Evolutionary conservation across 441 rosid species (phyloP).

Genomic region (Pelargonium citronellum): DNA sequence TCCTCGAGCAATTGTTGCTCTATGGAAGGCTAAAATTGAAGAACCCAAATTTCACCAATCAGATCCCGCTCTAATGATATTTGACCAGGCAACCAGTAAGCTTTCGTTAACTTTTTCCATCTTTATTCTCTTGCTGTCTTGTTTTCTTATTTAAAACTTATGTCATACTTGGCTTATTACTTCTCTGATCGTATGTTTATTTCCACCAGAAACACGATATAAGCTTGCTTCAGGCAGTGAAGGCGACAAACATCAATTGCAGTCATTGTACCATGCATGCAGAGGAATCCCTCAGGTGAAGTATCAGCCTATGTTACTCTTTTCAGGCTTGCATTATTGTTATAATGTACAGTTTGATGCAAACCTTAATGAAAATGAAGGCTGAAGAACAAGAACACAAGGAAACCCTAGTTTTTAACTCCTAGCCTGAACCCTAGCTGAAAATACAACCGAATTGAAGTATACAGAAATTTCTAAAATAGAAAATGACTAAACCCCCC

Average conservation of each 20-base stretch:
- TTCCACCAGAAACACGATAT: slow-evolving; percentile 34
- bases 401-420: too few relatives aligned
- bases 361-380: too few relatives aligned
- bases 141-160: too few relatives aligned
- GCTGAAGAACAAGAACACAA: too few relatives aligned
- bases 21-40: slow-evolving; percentile 53
- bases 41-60: slow-evolving; percentile 44
- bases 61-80: slow-evolving; percentile 35
- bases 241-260: slow-evolving; percentile 49
- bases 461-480: too few relatives aligned
- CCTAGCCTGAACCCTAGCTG: too few relatives aligned
- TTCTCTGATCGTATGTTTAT: slow-evolving; percentile 1
- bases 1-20: slow-evolving; percentile 39
- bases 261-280: slow-evolving; percentile 45
- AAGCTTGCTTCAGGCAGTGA: slow-evolving; percentile 39
- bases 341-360: too few relatives aligned
- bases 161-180: slow-evolving; percentile 7
- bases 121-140: too few relatives aligned
- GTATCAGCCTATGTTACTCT: slow-evolving; percentile 5
- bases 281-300: slow-evolving; percentile 48
- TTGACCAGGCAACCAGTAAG: slow-evolving; percentile 45
- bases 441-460: too few relatives aligned
- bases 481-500: too few relatives aligned
- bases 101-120: too few relatives aligned
- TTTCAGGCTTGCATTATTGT: neutral